Base-by-base conservation (phyloP, 2,329 filamentous ascomycete species). In the Talaromyces piceae region DNA sequence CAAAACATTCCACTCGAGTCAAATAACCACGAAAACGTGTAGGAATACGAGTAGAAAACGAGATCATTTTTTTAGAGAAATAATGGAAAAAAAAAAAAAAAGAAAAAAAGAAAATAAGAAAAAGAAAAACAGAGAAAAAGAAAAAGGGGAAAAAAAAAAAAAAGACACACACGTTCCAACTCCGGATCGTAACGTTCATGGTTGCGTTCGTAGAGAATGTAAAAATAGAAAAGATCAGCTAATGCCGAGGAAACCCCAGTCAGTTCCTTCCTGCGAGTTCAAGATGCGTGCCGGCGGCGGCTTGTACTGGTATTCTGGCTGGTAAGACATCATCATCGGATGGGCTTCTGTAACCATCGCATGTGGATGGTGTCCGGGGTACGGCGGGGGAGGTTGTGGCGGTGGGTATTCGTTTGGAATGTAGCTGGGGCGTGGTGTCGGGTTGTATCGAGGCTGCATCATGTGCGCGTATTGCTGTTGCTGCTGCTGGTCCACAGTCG, bases 241-340 rank as follows among this genome's bases (percentile, higher is more conserved):
- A 31, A 53, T 33, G 48, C 67, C 67, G 52, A 70, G 57, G 58
- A 69, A 70, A 5, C 61, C 58, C 67, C 67, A 70, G 60, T 70
- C 67, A 47, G 67, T 69, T 54, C 67, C 67, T 54, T 69, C 67
- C 51, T 66, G 61, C 57, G 67, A 66, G 48, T 67, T 65, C 52
- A 69, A 57, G 26, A 69, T 59, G 46, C 65, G 63, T 43, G 61
- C 51, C 9, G 46, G 26, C 59, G 61, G 56, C 20, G 60, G 53
- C 54, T 69, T 69, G 50, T 63, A 68, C 50, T 64, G 58, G 52
- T 61, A 64, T 55, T 61, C 61, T 23, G 61, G 59, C 51, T 63
- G 58, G 52, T 67, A 68, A 39, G 63, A 58, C 45, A 65, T 57
- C 59, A 68, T 64, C 49, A 67, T 59, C 11, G 11, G 64, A 57